A percentile compares a stretch with the other conserved stretches of the same genome.
Evolutionary conservation across 2,329 filamentous ascomycete species (phyloP).

Genomic region (Ophiostoma populinum): DNA sequence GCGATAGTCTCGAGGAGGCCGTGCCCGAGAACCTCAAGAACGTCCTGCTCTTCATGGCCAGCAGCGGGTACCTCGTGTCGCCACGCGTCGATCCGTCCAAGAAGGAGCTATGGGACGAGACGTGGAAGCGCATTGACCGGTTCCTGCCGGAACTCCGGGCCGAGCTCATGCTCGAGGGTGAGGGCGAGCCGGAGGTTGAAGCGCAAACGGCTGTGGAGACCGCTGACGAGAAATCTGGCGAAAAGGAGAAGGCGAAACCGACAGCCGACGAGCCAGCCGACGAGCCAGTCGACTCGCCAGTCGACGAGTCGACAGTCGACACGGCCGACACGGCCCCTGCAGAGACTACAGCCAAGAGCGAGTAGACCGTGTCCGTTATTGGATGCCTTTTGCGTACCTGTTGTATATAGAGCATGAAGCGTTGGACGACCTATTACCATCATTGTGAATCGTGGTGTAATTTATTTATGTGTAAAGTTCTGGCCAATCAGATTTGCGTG

Average conservation of each 20-base stretch:
- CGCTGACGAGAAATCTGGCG: no score
- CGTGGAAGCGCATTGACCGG: slow-evolving; percentile 47
- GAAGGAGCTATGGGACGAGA: slow-evolving; percentile 42
- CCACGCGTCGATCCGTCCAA: slow-evolving; percentile 40
- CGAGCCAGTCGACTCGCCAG: no score
- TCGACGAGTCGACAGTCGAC: no score
- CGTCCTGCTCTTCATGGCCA: slow-evolving; percentile 86
- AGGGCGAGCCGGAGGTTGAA: background rate
- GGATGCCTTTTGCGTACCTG: no score
- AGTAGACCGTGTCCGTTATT: no score
- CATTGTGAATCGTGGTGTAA: no score
- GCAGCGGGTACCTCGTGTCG: slow-evolving; percentile 65
- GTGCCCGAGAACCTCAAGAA: slow-evolving; percentile 94
- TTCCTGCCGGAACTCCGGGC: slow-evolving; percentile 43
- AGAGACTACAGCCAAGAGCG: no score
- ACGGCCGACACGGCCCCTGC: no score
- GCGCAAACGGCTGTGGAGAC: background rate
- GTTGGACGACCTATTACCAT: no score
- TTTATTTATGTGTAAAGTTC: no score
- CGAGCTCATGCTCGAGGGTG: slow-evolving; percentile 35
- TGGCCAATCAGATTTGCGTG: no score
- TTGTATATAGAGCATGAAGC: no score
- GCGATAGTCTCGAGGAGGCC: slow-evolving; percentile 81
- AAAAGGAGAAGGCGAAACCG: background rate
- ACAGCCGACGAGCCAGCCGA: background rate